Percentiles rank a stretch among this genome's conserved stretches.
These are phyloP conservation scores for Iodosphaeria phyllophila DNA, from an alignment of 2,329 filamentous ascomycete species.

Conservation along the genomic window DNA sequence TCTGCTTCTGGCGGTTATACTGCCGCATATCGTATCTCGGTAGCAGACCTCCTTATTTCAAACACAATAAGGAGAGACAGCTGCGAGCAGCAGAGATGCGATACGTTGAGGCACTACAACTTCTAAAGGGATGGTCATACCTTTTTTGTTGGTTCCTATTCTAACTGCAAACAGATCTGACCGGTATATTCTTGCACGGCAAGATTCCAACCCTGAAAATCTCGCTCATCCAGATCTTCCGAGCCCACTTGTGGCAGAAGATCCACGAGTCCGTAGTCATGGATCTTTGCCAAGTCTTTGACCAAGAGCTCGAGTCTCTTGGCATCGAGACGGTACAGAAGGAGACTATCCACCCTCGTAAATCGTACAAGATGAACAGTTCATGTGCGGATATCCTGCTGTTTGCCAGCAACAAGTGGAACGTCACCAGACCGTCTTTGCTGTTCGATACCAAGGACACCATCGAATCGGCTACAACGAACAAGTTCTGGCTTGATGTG, in stretches of 20 bases:
- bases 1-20: too few species aligned
- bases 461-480: slow-evolving; percentile 84
- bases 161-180: too few species aligned
- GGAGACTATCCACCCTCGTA: slow-evolving; percentile 96
- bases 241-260: slow-evolving; percentile 99
- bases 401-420: slow-evolving; percentile 98
- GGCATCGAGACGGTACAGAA: slow-evolving; percentile 97
- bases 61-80: too few species aligned
- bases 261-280: slow-evolving; percentile 79
- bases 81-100: too few species aligned
- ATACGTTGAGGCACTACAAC: too few species aligned
- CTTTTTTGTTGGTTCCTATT: too few species aligned
- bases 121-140: too few species aligned
- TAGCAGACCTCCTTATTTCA: too few species aligned
- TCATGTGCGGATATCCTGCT: slow-evolving; percentile 94
- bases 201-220: slow-evolving; percentile 98
- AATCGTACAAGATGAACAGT: slow-evolving; percentile 99
- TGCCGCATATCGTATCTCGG: too few species aligned
- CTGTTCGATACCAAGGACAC: slow-evolving; percentile 93
- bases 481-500: slow-evolving; percentile 98
- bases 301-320: slow-evolving; percentile 87
- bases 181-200: slow-evolving; percentile 95
- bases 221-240: slow-evolving; percentile 96
- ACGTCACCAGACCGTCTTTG: slow-evolving; percentile 81
- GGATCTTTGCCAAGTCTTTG: slow-evolving; percentile 97